Evolutionary conservation across 306 rosid species (phyloP).

Genomic region (Cucurbita pepo): DNA sequence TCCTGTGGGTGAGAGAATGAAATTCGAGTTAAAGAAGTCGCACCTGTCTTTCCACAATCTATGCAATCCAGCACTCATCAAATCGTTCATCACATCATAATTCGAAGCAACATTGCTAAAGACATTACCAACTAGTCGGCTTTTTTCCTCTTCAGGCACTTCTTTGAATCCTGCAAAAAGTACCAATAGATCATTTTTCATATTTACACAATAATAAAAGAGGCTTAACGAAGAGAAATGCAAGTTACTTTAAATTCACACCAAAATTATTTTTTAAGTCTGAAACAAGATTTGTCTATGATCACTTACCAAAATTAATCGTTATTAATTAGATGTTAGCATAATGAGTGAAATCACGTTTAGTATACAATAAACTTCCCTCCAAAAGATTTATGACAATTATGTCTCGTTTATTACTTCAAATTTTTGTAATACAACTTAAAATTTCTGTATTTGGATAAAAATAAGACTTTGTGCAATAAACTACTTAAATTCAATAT

Average conservation of each 20-base stretch:
- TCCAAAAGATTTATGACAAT: neutral
- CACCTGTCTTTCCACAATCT: constrained; percentile 98
- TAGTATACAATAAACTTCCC: neutral
- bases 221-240: neutral
- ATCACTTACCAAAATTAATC: neutral
- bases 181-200: neutral
- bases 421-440: neutral
- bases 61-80: constrained; percentile 88
- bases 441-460: neutral
- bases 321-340: neutral
- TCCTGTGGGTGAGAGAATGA: neutral
- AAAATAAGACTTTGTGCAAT: neutral
- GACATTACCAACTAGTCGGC: constrained; percentile 71
- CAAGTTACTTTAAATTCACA: neutral
- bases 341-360: neutral
- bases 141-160: constrained; percentile 83
- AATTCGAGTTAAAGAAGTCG: neutral
- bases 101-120: constrained; percentile 79
- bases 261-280: neutral
- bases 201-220: neutral
- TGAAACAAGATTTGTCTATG: neutral
- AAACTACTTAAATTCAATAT: neutral
- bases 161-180: constrained; percentile 56
- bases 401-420: neutral
- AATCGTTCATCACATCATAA: constrained; percentile 83